Conservation (phyloP, 2,329 filamentous ascomycete species). For the Ceratocystis papillata region DNA sequence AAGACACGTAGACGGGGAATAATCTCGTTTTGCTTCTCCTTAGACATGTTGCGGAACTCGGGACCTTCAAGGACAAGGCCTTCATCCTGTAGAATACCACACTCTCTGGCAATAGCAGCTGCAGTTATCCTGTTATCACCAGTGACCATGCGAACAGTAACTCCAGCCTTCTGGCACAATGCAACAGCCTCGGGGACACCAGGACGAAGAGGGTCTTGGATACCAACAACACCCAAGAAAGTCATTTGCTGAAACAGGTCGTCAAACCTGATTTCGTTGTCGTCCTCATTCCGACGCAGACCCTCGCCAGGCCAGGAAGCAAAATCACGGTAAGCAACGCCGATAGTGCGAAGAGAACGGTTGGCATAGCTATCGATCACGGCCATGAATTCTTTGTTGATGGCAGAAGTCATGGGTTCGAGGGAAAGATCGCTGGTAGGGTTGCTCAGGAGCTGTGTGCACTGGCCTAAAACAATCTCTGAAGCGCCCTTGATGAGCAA, state of each 20-base stretch:
- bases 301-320: slow-evolving; percentile 68
- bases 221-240: slow-evolving; percentile 62
- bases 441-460: slow-evolving; percentile 41
- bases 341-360: slow-evolving; percentile 73
- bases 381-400: slow-evolving; percentile 47
- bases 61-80: slow-evolving; percentile 69
- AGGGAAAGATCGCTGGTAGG: slow-evolving; percentile 38
- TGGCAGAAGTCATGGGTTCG: slow-evolving; percentile 41
- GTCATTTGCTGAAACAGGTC: slow-evolving; percentile 57
- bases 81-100: slow-evolving; percentile 58
- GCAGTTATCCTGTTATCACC: slow-evolving; percentile 73
- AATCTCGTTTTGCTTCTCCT: slow-evolving; percentile 53
- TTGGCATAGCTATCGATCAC: slow-evolving; percentile 70
- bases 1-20: slow-evolving; percentile 61
- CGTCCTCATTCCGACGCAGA: slow-evolving; percentile 43
- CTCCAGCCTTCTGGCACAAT: slow-evolving; percentile 63
- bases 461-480: slow-evolving; percentile 51
- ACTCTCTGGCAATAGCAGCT: slow-evolving; percentile 66
- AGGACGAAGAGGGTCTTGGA: slow-evolving; percentile 66
- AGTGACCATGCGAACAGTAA: slow-evolving; percentile 75
- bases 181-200: slow-evolving; percentile 64
- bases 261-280: slow-evolving; percentile 55
- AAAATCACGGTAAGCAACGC: slow-evolving; percentile 73
- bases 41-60: slow-evolving; percentile 61
- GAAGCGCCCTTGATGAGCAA: slow-evolving; percentile 55